Conservation (phyloP, 2,329 filamentous ascomycete species). For the Beauveria australis region DNA sequence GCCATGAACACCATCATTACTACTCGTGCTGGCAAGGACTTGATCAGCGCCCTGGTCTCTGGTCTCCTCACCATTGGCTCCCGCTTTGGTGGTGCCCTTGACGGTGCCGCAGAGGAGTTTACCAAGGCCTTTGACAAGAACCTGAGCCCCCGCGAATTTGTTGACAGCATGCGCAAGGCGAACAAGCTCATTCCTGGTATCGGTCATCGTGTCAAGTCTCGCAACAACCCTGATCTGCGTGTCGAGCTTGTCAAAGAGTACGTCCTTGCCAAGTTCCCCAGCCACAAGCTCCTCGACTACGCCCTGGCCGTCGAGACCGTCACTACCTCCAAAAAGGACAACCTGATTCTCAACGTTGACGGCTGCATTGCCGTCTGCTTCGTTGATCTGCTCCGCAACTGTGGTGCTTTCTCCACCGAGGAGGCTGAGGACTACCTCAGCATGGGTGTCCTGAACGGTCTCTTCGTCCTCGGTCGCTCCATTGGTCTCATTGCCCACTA, state of each 20-base stretch:
- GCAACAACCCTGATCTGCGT: constrained; percentile 99
- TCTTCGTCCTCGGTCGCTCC: constrained; percentile 93
- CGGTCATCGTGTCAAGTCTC: constrained; percentile 98
- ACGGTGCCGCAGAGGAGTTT: constrained; percentile 97
- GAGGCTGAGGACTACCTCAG: constrained; percentile 98
- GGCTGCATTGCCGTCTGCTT: constrained; percentile 98
- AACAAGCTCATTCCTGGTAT: constrained; percentile 99
- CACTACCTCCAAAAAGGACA: constrained; percentile 99
- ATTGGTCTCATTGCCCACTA: constrained; percentile 99
- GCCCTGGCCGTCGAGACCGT: constrained; percentile 96
- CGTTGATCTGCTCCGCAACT: constrained; percentile 94
- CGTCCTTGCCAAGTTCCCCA: constrained; percentile 94
- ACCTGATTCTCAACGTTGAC: constrained; percentile 98
- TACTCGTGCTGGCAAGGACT: constrained; percentile 96
- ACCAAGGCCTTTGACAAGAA: constrained; percentile 97
- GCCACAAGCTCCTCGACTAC: constrained; percentile 97
- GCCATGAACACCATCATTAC: constrained; percentile 99
- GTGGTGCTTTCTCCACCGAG: constrained; percentile 89
- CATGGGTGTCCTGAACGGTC: constrained; percentile 99
- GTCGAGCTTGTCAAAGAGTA: constrained; percentile 99
- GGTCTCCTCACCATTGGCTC: constrained; percentile 98
- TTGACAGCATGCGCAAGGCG: constrained; percentile 97
- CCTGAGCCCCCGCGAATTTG: constrained; percentile 95
- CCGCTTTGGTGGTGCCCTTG: constrained; percentile 95
- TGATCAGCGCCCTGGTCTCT: constrained; percentile 89